Evolutionary conservation across 208 protist genomes (phyloP).

Genomic region (Wallacemonas sp.): DNA sequence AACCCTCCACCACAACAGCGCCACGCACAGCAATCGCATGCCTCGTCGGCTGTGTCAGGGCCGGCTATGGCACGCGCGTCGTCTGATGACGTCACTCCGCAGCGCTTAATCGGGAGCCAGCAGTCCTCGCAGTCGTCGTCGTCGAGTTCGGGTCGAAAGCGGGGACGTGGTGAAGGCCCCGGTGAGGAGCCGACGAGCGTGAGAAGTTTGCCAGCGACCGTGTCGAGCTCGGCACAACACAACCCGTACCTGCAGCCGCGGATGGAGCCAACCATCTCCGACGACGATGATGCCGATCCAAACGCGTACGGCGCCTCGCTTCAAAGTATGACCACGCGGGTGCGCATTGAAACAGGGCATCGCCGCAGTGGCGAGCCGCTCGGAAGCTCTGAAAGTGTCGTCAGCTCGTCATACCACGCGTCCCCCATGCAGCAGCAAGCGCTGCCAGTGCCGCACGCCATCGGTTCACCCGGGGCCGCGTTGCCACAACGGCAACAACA

Average conservation of each 20-base stretch:
- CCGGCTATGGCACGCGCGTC: too few species aligned
- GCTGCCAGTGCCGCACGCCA: too few species aligned
- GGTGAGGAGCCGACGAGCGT: too few species aligned
- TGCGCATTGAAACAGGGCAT: not conserved
- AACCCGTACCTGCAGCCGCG: constrained; percentile 9
- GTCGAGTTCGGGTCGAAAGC: constrained; percentile 3
- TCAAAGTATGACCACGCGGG: not conserved
- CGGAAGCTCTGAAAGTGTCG: not conserved
- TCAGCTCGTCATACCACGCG: too few species aligned
- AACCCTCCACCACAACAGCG: not conserved
- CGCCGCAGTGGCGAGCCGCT: not conserved
- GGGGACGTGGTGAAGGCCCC: not conserved
- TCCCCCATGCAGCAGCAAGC: too few species aligned
- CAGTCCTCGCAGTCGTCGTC: not conserved
- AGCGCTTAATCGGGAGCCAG: not conserved
- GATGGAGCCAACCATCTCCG: not conserved
- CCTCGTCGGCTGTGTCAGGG: not conserved
- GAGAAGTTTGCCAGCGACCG: too few species aligned
- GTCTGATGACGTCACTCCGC: not conserved
- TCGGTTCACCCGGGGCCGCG: not conserved
- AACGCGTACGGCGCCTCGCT: not conserved
- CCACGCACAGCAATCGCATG: not conserved
- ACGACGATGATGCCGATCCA: not conserved
- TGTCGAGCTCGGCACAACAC: constrained; percentile 3
- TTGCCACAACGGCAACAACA: constrained; percentile 1